Conservation (phyloP, 768 basidiomycete genomes). For the Phlebiopsis flavidoalba region DNA sequence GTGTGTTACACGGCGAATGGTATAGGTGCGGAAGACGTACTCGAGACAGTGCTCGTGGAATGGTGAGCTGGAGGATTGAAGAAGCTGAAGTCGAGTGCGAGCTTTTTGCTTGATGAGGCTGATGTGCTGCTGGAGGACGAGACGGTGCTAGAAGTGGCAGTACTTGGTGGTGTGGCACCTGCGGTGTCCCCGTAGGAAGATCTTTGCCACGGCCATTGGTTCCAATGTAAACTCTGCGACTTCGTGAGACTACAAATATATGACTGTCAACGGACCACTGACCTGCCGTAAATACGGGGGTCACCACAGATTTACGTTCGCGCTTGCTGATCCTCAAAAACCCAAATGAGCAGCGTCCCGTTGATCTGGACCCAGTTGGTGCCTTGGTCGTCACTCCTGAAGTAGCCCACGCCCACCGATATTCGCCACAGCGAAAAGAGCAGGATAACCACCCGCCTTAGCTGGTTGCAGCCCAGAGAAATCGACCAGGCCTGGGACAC, state of each 20-base stretch:
- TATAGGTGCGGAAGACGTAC: neutral
- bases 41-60: neutral
- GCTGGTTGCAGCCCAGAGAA: constrained; percentile 50
- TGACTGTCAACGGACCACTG: constrained; percentile 10
- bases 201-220: constrained; percentile 50
- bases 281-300: constrained; percentile 51
- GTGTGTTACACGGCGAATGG: neutral
- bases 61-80: neutral
- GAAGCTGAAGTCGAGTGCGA: neutral
- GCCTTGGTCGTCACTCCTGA: constrained; percentile 52
- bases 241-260: neutral
- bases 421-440: constrained; percentile 51
- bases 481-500: constrained; percentile 50
- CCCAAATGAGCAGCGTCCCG: constrained; percentile 49
- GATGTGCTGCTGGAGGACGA: neutral
- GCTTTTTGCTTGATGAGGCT: neutral
- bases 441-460: constrained; percentile 42
- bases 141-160: neutral
- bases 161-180: neutral
- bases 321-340: constrained; percentile 47
- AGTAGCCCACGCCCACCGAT: constrained; percentile 47
- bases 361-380: constrained; percentile 56
- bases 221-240: constrained; percentile 54
- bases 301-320: constrained; percentile 48
- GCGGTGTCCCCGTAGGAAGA: constrained; percentile 11